Conservation (phyloP, 768 basidiomycete species). For the Podaxis carcinomalis region DNA sequence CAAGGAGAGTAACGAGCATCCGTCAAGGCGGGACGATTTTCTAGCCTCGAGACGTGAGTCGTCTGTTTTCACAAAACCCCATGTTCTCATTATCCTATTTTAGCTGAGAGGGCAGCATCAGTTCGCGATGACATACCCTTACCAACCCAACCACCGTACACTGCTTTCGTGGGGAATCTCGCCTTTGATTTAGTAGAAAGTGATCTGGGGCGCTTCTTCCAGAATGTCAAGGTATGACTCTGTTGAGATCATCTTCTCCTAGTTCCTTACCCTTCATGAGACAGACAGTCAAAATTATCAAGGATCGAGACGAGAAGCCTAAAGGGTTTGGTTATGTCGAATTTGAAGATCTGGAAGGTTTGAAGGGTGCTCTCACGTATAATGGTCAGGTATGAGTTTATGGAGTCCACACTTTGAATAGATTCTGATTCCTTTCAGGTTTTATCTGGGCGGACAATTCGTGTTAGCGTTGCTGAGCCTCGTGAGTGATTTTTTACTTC, state of each 20-base stretch:
- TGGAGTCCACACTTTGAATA: neutral
- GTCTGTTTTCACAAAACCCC: neutral
- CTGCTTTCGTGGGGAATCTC: conserved; percentile 95
- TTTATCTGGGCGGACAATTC: conserved; percentile 74
- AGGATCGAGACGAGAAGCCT: conserved; percentile 88
- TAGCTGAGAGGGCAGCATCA: conserved; percentile 51
- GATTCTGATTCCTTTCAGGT: conserved; percentile 31
- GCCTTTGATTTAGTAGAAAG: conserved; percentile 86
- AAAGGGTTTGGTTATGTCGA: conserved; percentile 99
- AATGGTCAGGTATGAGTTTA: conserved; percentile 56
- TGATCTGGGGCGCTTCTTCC: conserved; percentile 82
- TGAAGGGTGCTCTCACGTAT: conserved; percentile 80
- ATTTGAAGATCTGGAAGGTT: conserved; percentile 79
- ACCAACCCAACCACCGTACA: conserved; percentile 92
- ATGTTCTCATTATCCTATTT: conserved; percentile 19
- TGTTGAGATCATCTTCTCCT: neutral
- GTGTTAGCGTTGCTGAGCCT: conserved; percentile 94
- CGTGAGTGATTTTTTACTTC: conserved; percentile 54
- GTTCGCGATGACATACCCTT: conserved; percentile 90
- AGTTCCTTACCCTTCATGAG: conserved; percentile 36
- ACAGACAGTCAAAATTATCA: conserved; percentile 89
- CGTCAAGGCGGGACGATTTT: conserved; percentile 57
- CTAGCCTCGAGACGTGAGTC: conserved; percentile 54
- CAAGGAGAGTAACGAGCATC: conserved; percentile 63
- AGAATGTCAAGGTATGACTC: conserved; percentile 48